Evolutionary conservation across 1,284 basidiomycete genomes (phyloP), one percentile per base, ranked within the genome.

Genomic region (Mycena sp.): DNA sequence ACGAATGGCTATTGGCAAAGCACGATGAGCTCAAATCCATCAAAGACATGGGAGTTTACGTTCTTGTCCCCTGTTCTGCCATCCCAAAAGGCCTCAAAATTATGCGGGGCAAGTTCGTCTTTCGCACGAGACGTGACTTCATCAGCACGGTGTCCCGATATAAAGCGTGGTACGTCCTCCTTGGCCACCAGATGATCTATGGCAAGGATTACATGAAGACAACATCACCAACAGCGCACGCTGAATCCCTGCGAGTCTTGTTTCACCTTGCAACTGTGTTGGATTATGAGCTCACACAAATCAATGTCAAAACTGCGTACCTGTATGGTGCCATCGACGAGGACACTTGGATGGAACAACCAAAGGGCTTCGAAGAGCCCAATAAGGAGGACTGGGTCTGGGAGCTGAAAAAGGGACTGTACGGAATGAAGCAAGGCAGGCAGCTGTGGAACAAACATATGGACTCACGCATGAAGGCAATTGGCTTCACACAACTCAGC

Each of bases 261-360:
- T 60, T 78, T 4, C 64, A 76, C 2, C 59, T 81, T 4, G 78
- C 76, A 12, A 77, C 77, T 16, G 23, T 52, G 4, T 28, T 70
- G 3, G 68, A 76, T 40, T 76, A 75, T 64, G 70, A 75, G 6
- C 32, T 77, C 0, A 63, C 71, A 11, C 76, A 78, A 26, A 65
- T 79, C 2, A 78, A 85, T 50, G 70, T 83, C 44, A 77, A 78
- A 26, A 78, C 74, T 0, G 80, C 80, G 0, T 83, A 78, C 63
- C 72, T 81, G 0, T 74, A 81, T 52, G 77, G 77, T 2, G 35
- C 64, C 0, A 71, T 84, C 0, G 41, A 55, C 35, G 54, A 70
- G 11, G 63, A 76, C 0, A 63, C 78, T 17, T 78, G 76, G 51
- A 71, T 80, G 67, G 53, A 72, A n/a, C 76, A 77, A 45, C 77